Percentiles rank a stretch among this genome's conserved stretches.
phyloP scores from a whole-genome alignment of 495 filamentous ascomycete genomes.

The Penicillium psychrofluorescens region DNA sequence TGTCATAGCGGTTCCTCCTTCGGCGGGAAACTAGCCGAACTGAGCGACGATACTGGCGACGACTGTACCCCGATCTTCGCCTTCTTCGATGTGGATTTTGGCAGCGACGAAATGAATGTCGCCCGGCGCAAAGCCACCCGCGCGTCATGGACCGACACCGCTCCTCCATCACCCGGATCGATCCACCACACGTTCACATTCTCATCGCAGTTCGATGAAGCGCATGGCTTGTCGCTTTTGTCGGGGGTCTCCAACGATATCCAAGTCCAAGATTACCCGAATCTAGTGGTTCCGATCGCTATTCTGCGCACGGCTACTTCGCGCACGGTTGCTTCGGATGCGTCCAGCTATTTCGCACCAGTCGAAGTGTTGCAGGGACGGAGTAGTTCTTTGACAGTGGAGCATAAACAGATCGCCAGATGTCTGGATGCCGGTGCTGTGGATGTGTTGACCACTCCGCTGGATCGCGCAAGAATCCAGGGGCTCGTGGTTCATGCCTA shows the following conservation, averaged over 20 bases:
- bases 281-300: slow-evolving; percentile 66
- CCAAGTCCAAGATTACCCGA: slow-evolving; percentile 62
- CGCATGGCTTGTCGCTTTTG: slow-evolving; percentile 63
- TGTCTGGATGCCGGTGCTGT: slow-evolving; percentile 80
- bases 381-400: slow-evolving; percentile 21
- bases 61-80: slow-evolving; percentile 68
- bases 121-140: slow-evolving; percentile 32
- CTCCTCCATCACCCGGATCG: slow-evolving; percentile 27
- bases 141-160: slow-evolving; percentile 27
- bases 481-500: slow-evolving; percentile 77
- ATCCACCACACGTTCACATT: slow-evolving; percentile 38
- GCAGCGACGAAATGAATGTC: slow-evolving; percentile 21
- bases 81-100: slow-evolving; percentile 58
- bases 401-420: slow-evolving; percentile 45
- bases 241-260: slow-evolving; percentile 64
- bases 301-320: slow-evolving; percentile 43
- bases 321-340: slow-evolving; percentile 25
- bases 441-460: slow-evolving; percentile 74
- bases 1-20: slow-evolving; percentile 66
- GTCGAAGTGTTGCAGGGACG: slow-evolving; percentile 33
- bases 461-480: slow-evolving; percentile 61
- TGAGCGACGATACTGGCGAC: slow-evolving; percentile 55
- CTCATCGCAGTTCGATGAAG: slow-evolving; percentile 43
- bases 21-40: slow-evolving; percentile 57
- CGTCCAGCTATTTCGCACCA: slow-evolving; percentile 7